Percentiles rank a stretch among this genome's conserved stretches.
phyloP scores from a whole-genome alignment of 768 basidiomycete species.

The Xerocomus potaroensis region DNA sequence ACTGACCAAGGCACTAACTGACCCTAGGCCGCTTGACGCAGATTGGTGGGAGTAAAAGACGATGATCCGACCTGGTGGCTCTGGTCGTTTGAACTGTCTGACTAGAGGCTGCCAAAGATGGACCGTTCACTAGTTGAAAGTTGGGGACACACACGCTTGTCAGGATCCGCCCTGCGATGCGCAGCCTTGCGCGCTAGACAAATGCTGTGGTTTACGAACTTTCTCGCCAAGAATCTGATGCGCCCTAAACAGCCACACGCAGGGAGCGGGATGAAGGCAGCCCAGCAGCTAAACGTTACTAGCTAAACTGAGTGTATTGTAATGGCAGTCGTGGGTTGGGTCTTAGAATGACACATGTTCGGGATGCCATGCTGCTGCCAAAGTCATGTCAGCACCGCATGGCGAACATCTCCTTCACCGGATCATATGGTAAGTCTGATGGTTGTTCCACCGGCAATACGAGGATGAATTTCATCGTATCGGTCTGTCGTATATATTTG shows the following conservation, averaged over 20 bases:
- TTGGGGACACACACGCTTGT: no score
- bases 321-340: no score
- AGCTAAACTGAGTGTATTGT: no score
- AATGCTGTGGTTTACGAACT: not conserved
- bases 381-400: no score
- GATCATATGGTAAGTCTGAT: conserved; percentile 5
- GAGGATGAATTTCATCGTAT: conserved; percentile 27
- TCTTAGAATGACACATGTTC: no score
- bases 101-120: conserved; percentile 7
- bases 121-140: not conserved
- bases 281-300: not conserved
- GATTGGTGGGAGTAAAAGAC: not conserved
- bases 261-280: not conserved
- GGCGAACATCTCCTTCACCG: no score
- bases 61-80: not conserved
- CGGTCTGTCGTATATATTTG: conserved; percentile 9
- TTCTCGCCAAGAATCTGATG: not conserved
- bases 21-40: not conserved
- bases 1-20: conserved; percentile 6
- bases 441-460: not conserved
- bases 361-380: no score
- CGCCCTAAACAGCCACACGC: not conserved
- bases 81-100: not conserved
- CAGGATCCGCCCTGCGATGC: no score
- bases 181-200: no score